Conservation (phyloP, 495 filamentous ascomycete genomes). For the Tetracladium marchalianum region DNA sequence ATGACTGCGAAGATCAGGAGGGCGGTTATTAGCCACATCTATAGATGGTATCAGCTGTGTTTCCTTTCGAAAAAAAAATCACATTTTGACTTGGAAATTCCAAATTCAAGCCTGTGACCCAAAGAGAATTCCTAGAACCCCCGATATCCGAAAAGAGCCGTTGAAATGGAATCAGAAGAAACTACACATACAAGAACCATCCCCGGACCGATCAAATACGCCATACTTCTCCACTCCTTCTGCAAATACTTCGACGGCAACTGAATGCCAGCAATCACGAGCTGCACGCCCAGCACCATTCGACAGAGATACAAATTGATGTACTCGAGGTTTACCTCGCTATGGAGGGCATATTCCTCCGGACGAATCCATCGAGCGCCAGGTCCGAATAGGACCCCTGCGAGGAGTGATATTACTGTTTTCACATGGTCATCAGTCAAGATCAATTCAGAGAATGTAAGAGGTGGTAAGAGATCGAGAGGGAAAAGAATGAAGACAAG, state of each 20-base stretch:
- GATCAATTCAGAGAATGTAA: not conserved
- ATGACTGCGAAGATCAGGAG: conserved; percentile 72
- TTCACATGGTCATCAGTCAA: not conserved
- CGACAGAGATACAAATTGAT: conserved; percentile 79
- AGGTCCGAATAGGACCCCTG: conserved; percentile 69
- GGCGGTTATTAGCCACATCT: conserved; percentile 80
- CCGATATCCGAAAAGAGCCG: too few species aligned
- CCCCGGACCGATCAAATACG: conserved; percentile 69
- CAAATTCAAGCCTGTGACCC: too few species aligned
- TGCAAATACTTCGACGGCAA: conserved; percentile 78
- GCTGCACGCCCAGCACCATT: conserved; percentile 82
- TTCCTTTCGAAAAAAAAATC: too few species aligned
- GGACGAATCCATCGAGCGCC: conserved; percentile 15
- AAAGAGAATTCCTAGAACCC: too few species aligned
- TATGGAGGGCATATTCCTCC: not conserved
- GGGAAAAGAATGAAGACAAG: not conserved
- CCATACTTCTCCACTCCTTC: conserved; percentile 70
- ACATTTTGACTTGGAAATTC: too few species aligned
- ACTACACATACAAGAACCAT: conserved; percentile 43
- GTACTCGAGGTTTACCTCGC: conserved; percentile 41
- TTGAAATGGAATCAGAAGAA: too few species aligned
- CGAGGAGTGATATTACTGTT: conserved; percentile 74
- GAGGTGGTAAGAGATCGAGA: not conserved
- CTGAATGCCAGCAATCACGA: conserved; percentile 84
- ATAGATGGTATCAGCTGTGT: too few species aligned